These are phyloP conservation scores for Pythium phragmiticola DNA, from an alignment of 352 stramenopile genomes.

Conservation along the genomic window DNA sequence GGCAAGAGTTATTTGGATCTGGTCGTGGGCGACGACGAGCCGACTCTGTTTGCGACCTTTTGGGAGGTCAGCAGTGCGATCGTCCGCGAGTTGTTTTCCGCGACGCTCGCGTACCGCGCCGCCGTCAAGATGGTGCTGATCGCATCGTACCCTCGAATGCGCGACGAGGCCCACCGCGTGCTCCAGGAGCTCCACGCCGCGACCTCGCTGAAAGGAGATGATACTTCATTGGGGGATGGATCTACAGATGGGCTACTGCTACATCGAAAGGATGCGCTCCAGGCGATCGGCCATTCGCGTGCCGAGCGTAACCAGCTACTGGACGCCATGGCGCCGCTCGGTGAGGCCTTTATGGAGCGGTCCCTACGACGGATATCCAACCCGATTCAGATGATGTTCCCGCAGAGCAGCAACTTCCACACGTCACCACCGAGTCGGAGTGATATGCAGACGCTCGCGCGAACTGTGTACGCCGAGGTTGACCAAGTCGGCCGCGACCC, in stretches of 20 bases:
- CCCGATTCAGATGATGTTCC: conserved; percentile 88
- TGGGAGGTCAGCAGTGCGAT: conserved; percentile 86
- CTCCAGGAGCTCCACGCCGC: conserved; percentile 57
- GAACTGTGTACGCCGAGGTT: conserved; percentile 68
- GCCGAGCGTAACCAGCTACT: conserved; percentile 66
- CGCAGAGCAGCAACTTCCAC: conserved; percentile 81
- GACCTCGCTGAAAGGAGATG: conserved; percentile 36
- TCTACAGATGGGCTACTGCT: conserved; percentile 7
- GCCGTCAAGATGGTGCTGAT: conserved; percentile 73
- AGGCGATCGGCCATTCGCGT: conserved; percentile 37
- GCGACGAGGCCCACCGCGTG: conserved; percentile 64
- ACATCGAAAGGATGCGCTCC: conserved; percentile 19
- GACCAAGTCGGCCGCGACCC: conserved; percentile 63
- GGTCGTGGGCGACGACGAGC: conserved; percentile 71
- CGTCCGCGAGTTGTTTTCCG: conserved; percentile 63
- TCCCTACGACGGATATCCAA: conserved; percentile 62
- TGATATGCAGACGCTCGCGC: conserved; percentile 81
- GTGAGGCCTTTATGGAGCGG: conserved; percentile 69
- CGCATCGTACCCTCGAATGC: conserved; percentile 75
- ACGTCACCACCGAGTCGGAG: conserved; percentile 73
- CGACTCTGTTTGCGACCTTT: conserved; percentile 79
- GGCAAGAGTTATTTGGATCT: conserved; percentile 62
- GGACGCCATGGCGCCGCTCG: conserved; percentile 63
- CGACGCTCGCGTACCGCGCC: conserved; percentile 55
- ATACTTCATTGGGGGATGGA: conserved; percentile 1